These are phyloP conservation scores for Spathaspora hagerdaliae DNA, from an alignment of 805 yeast species.

Conservation along the genomic window DNA sequence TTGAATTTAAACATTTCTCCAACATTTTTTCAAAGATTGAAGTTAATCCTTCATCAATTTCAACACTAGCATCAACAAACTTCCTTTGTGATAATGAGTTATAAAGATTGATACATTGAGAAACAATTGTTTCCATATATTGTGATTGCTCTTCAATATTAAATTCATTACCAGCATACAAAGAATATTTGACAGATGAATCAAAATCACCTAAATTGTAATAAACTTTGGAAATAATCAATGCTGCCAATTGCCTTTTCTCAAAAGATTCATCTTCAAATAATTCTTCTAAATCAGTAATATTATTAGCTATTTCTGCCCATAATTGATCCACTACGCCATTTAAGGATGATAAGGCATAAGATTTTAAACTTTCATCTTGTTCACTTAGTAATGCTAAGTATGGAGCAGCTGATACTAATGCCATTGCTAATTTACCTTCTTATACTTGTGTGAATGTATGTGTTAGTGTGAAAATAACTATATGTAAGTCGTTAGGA, in stretches of 20 bases:
- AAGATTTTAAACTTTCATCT: conserved; percentile 70
- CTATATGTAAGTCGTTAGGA: no score
- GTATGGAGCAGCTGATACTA: conserved; percentile 86
- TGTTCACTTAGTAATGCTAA: conserved; percentile 84
- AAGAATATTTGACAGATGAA: conserved; percentile 82
- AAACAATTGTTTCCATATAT: conserved; percentile 88
- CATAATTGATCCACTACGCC: conserved; percentile 84
- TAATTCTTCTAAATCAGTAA: conserved; percentile 83
- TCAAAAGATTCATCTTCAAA: conserved; percentile 81
- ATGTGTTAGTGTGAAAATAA: no score
- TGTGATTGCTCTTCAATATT: conserved; percentile 74
- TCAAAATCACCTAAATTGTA: conserved; percentile 94
- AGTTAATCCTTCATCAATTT: conserved; percentile 59
- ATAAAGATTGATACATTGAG: conserved; percentile 86
- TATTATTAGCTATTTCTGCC: conserved; percentile 94
- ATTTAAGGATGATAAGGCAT: conserved; percentile 81
- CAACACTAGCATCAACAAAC: conserved; percentile 18
- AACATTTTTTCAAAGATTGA: conserved; percentile 84
- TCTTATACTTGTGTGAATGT: no score
- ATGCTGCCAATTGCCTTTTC: conserved; percentile 80
- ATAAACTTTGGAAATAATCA: conserved; percentile 83
- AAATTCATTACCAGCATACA: conserved; percentile 78
- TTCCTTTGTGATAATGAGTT: conserved; percentile 56
- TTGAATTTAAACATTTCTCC: conserved; percentile 64
- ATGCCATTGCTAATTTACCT: conserved; percentile 40